These are phyloP conservation scores for Centrapalus pauciflorus DNA, from an alignment of 129 eudicot genomes.

Conservation along the genomic window DNA sequence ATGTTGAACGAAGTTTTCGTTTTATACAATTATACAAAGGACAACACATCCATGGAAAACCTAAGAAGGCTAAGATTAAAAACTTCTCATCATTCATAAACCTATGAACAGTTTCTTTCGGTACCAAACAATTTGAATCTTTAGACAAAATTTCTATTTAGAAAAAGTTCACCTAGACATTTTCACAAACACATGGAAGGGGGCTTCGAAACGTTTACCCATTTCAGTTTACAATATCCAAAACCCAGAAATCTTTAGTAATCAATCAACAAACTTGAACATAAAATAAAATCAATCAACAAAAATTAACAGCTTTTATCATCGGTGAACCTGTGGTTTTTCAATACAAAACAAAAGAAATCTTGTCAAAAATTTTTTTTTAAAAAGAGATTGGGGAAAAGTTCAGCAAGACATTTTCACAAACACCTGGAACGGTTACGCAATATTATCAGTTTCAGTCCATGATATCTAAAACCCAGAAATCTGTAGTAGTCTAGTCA, in stretches of 20 bases:
- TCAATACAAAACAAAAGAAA: not conserved
- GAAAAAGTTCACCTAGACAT: not conserved
- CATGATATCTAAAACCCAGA: not conserved
- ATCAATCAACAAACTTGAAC: not conserved
- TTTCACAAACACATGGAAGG: conserved; percentile 13
- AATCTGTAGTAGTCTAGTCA: not conserved
- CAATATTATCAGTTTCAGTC: not conserved
- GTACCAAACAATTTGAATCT: not conserved
- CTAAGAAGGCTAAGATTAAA: too few species aligned
- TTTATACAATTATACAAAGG: not conserved
- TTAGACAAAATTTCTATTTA: too few species aligned
- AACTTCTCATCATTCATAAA: not conserved
- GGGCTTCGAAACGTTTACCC: not conserved
- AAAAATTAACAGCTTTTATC: not conserved
- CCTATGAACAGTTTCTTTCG: not conserved
- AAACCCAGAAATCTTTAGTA: not conserved
- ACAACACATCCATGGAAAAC: not conserved
- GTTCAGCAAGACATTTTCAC: not conserved
- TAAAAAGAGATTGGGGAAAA: not conserved
- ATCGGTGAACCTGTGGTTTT: not conserved
- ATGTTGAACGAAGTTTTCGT: not conserved
- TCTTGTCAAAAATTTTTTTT: not conserved
- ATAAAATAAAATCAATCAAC: not conserved
- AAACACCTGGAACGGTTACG: not conserved
- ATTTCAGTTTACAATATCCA: not conserved